Conservation (phyloP, 768 basidiomycete species). For the Phlebiopsis flavidoalba region DNA sequence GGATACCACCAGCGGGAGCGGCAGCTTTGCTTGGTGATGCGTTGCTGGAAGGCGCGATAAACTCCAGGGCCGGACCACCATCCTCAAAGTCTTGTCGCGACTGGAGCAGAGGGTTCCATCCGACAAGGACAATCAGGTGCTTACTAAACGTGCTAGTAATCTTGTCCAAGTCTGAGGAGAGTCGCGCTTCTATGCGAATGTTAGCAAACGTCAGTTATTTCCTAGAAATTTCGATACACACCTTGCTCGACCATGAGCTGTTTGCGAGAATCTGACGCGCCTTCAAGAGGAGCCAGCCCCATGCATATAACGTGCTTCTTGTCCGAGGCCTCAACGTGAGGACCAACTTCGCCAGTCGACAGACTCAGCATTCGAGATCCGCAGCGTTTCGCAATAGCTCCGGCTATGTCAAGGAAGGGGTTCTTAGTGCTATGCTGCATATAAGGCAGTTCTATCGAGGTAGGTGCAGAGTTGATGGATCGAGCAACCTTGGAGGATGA, state of each 20-base stretch:
- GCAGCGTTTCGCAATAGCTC: slow-evolving; percentile 47
- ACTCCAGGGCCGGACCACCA: slow-evolving; percentile 13
- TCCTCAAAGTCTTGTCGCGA: slow-evolving; percentile 33
- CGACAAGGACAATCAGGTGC: slow-evolving; percentile 64
- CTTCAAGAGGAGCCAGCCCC: slow-evolving; percentile 44
- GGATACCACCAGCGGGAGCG: slow-evolving; percentile 49
- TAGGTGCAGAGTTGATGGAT: slow-evolving; percentile 44
- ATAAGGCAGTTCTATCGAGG: slow-evolving; percentile 60
- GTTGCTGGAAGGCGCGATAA: slow-evolving; percentile 20
- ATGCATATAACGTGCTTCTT: slow-evolving; percentile 56
- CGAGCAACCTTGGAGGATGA: slow-evolving; percentile 45
- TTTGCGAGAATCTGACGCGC: slow-evolving; percentile 38
- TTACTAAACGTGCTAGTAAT: slow-evolving; percentile 48
- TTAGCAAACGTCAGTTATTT: neutral
- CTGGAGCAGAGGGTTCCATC: slow-evolving; percentile 36
- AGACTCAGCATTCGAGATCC: slow-evolving; percentile 43
- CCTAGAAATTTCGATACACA: slow-evolving; percentile 26
- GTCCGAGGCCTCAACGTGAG: slow-evolving; percentile 29
- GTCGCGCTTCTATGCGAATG: slow-evolving; percentile 13
- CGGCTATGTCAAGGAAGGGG: slow-evolving; percentile 33
- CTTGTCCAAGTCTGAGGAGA: slow-evolving; percentile 39
- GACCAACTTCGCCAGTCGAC: slow-evolving; percentile 23
- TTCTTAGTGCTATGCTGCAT: slow-evolving; percentile 29
- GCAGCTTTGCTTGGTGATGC: slow-evolving; percentile 28
- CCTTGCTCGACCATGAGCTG: slow-evolving; percentile 48